phyloP scores from a whole-genome alignment of 78 protist genomes.

The Neovahlkampfia damariscottae region DNA sequence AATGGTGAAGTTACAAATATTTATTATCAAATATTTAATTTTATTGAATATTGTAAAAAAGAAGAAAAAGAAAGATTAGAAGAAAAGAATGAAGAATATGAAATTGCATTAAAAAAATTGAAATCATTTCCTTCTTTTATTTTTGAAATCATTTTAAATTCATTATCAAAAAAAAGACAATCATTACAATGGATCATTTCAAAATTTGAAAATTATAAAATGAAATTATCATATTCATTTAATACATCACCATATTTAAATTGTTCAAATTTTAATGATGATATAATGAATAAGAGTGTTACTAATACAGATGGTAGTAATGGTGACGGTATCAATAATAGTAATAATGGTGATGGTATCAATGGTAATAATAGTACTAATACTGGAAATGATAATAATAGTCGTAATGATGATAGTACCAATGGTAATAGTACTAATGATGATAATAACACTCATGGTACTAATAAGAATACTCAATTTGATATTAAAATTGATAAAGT shows the following conservation, averaged over 20 bases:
- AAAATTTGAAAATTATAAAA: not conserved
- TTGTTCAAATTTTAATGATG: not conserved
- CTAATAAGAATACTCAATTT: too few species aligned
- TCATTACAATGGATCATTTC: not conserved
- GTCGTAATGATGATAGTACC: not conserved
- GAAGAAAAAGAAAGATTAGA: not conserved
- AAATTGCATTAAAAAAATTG: not conserved
- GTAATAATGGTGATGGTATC: not conserved
- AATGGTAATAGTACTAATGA: not conserved
- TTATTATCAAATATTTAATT: not conserved
- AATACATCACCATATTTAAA: not conserved
- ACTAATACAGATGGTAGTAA: too few species aligned
- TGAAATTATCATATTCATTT: not conserved
- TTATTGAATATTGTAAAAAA: not conserved
- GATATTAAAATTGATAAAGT: too few species aligned
- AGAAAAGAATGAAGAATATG: not conserved
- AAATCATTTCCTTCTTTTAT: not conserved
- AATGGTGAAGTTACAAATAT: too few species aligned
- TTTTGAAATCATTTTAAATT: not conserved
- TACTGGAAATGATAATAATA: not conserved
- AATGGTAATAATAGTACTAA: not conserved
- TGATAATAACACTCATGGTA: not conserved
- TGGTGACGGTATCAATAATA: not conserved
- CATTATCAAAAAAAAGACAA: not conserved
- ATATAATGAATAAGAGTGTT: too few species aligned